Base-by-base conservation (phyloP, 108 stramenopile species). In the Poteriospumella lacustris region DNA sequence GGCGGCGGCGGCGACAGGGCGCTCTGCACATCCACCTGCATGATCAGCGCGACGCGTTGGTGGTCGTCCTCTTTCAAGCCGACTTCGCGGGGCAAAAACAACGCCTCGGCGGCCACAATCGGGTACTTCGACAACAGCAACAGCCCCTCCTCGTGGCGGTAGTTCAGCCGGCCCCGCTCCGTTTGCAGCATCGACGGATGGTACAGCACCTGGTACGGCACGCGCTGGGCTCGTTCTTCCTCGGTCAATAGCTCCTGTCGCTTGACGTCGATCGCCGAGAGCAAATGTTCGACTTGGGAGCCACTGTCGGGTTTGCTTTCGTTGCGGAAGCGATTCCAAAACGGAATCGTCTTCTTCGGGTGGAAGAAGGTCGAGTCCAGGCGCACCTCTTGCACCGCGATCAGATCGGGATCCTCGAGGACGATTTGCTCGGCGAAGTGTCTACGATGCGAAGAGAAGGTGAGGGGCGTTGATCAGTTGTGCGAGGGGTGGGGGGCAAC, bases 331-430 rank as follows among this genome's bases (percentile, higher is more conserved):
- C 33, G 36, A 5, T 19, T 64, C 60, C 60, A 64, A 56, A 19
- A 15, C 24, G 52, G 52, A 12, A 64, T 12, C 15, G 28, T 34
- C 9, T 38, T 24, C 28, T 73, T 38, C 47, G 5, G 9, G 33
- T n/a, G 36, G 9, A 73, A 15, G 31, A 73, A 73, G 9, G 70
- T 42, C 9, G 43, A 52, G 31, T 73, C 70, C 12, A 73, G 12
- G 38, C 70, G 70, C 12, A 73, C 70, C 41, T 73, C 70, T 56
- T 73, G 70, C 47, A 73, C 26, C 3, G 70, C 24, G 3, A 73
- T 38, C 3, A 73, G 26, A 56, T 73, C 70, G 31, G 70, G 70
- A 56, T 73, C 70, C 36, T 73, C 70, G 26, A 33, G 24, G 26
- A 38, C 28, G 12, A 73, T 73, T 3, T 33, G 9, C 5, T 73